Evolutionary conservation across 352 stramenopile species (phyloP).

Genomic region (Globisporangium cylindrosporum): DNA sequence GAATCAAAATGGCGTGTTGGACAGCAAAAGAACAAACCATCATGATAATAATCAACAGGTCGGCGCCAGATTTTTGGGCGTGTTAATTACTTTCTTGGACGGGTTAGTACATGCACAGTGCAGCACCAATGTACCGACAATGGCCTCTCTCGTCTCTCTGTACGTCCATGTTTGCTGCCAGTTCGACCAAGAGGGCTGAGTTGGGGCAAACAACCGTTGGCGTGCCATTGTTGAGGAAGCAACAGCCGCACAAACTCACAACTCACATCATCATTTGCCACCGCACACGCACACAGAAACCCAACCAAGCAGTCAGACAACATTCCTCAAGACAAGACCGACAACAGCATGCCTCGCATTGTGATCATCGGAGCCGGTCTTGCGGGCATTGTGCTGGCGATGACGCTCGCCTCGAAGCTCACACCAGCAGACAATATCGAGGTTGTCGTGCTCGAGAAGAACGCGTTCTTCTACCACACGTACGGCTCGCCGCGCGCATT

Average conservation of each 20-base stretch:
- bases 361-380: conserved; percentile 6
- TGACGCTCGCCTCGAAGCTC: not conserved
- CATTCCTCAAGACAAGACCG: not conserved
- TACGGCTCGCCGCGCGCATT: not conserved
- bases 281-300: not conserved
- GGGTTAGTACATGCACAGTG: too few species aligned
- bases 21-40: too few species aligned
- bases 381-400: not conserved
- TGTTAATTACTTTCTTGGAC: too few species aligned
- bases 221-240: too few species aligned
- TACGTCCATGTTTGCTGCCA: too few species aligned
- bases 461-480: conserved; percentile 3
- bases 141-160: too few species aligned
- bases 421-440: not conserved
- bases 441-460: not conserved
- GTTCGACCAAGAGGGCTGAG: too few species aligned
- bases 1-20: too few species aligned
- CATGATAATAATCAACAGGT: too few species aligned
- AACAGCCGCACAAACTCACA: not conserved
- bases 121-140: too few species aligned
- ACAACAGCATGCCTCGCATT: not conserved
- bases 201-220: too few species aligned
- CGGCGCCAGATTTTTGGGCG: too few species aligned
- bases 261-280: not conserved
- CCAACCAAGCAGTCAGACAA: not conserved